phyloP scores from a whole-genome alignment of 1,139 yeast genomes.

The Protomyces lactucae-debilis region DNA sequence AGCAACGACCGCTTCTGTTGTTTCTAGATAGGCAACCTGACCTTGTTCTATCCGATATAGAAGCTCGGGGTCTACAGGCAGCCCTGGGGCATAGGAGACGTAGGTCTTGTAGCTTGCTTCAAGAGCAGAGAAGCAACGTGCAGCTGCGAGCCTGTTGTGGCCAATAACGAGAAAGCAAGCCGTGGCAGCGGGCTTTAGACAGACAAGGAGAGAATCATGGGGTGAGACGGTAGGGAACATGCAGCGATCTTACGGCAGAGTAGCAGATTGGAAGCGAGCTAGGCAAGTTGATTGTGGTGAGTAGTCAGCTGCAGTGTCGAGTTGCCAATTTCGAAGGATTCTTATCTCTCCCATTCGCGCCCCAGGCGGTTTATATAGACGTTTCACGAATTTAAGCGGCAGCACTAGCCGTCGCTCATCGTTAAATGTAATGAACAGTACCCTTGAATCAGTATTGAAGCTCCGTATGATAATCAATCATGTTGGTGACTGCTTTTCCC shows the following conservation, averaged over 20 bases:
- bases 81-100: background rate
- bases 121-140: conserved; percentile 5
- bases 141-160: conserved; percentile 15
- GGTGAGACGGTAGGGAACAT: background rate
- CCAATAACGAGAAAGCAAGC: conserved; percentile 14
- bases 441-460: no score
- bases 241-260: background rate
- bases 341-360: no score
- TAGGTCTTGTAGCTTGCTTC: conserved; percentile 6
- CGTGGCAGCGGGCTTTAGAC: conserved; percentile 1
- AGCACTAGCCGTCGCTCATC: no score
- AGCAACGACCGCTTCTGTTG: background rate
- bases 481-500: no score
- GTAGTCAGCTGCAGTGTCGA: background rate
- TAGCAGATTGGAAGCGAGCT: no score
- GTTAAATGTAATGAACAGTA: no score
- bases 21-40: background rate
- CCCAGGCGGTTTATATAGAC: no score
- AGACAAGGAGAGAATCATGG: background rate
- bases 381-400: no score
- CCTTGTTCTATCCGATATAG: conserved; percentile 1
- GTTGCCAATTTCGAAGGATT: background rate
- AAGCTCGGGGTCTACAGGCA: conserved; percentile 9
- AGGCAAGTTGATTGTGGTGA: background rate
- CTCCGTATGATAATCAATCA: no score